A percentile compares a stretch with the other conserved stretches of the same genome.
phyloP scores from a whole-genome alignment of 2,329 filamentous ascomycete species.

The Didymella pomorum region DNA sequence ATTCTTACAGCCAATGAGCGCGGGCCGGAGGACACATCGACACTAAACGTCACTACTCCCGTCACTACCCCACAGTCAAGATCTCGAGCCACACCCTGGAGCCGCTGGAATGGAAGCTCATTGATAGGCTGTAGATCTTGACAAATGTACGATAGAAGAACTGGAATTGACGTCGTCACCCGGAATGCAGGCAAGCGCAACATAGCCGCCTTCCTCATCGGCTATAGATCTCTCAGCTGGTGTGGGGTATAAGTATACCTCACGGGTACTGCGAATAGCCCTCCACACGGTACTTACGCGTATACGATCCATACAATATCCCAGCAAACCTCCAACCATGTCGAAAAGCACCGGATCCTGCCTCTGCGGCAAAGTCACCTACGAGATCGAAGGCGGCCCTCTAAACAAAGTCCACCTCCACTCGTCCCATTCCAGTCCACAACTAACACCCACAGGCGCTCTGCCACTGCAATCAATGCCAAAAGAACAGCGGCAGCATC shows the following conservation, averaged over 20 bases:
- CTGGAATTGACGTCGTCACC: not conserved
- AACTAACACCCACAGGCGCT: conserved; percentile 9
- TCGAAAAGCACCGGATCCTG: conserved; percentile 18
- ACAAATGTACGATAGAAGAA: conserved; percentile 9
- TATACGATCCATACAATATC: no score
- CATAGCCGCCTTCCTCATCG: not conserved
- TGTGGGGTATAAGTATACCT: not conserved
- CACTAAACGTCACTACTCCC: conserved; percentile 1
- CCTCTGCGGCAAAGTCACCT: conserved; percentile 19
- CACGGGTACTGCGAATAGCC: no score
- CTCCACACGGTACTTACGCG: no score
- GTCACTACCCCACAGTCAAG: conserved; percentile 1
- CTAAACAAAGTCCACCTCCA: conserved; percentile 6
- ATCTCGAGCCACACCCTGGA: not conserved
- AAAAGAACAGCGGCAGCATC: conserved; percentile 13
- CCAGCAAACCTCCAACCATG: not conserved
- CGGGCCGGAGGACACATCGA: not conserved
- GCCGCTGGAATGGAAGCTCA: not conserved
- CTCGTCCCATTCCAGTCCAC: not conserved
- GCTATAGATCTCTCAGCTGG: not conserved
- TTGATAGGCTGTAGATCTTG: conserved; percentile 11
- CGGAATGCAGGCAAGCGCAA: not conserved
- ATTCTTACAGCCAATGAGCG: conserved; percentile 2
- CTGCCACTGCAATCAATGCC: conserved; percentile 21
- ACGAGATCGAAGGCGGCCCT: conserved; percentile 16